Evolutionary conservation across 129 eudicot genomes (phyloP), one percentile per base, ranked within the genome.

Genomic region (Lactuca sativa): DNA sequence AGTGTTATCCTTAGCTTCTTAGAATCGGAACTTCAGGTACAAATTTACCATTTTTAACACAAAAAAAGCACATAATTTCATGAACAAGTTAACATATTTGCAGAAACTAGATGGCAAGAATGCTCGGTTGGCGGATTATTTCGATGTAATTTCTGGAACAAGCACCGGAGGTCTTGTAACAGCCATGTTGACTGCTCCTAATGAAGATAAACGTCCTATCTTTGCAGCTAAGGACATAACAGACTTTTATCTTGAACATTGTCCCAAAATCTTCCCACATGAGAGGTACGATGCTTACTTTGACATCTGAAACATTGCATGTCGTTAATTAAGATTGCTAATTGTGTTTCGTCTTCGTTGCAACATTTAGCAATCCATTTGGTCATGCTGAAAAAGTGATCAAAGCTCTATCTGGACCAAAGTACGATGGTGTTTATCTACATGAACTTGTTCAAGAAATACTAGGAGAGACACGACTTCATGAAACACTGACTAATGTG

Each of bases 381-480:
- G 74, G 65, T 49, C 81, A 68, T 68, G 81, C 81, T 60, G 75
- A 16, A 62, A 62, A 44, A 17, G 75, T 62, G 64, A 69, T 76
- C 16, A 76, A 60, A 63, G 70, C 81, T 36, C 69, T 76, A 44
- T 37, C 75, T 6, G 75, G 71, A 76, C 75, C 95, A 4, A 82
- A 80, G 73, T 85, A 88, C 52, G 74, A 88, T 53, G 95, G 95
- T 17, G 81, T 78, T 62, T 75, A 88, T 62, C 83, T 85, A 33
- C 86, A 63, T 41, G 18, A 67, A 48, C 34, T 85, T 17, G 43
- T 80, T 10, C 78, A 53, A 72, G 83, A 78, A 7, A 67, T 51
- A 33, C 47, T 85, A 8, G 79, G 84, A 54, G 79, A 74, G 37
- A 70, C 81, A 16, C 66, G 48, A 73, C 71, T 86, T 51, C 72